Evolutionary conservation across 352 stramenopile species (phyloP), one percentile per base, ranked within the genome.

Genomic region (Phytopythium kandeliae): DNA sequence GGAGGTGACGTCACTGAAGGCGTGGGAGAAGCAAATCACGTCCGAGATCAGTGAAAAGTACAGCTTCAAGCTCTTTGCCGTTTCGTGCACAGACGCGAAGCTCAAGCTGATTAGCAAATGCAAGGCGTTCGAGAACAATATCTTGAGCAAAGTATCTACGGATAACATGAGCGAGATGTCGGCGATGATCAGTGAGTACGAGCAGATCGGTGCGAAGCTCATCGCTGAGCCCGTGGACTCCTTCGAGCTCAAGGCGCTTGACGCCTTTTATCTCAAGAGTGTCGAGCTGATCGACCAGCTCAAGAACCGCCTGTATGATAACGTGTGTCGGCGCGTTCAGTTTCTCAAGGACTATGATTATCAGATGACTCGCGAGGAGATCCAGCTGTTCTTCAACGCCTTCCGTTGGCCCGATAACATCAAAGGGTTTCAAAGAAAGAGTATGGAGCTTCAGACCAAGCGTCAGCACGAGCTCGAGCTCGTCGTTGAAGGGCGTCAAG

Each of bases 351-450:
- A 85, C 30, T 86, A 97, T 47, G 81, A 95, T 50, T 96, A 87
- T 56, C 69, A 83, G 17, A 86, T 95, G 65, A 67, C 69, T 17
- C 73, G 89, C 0, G 92, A 98, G 40, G 90, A 98, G 41, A 76
- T 97, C 11, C 81, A 96, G 57, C 68, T 95, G 22, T 94, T 97
- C 51, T 90, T 95, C 55, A 93, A 74, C 22, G 93, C 85, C 12
- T 96, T 92, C 55, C 72, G 84, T 9, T 98, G 90, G 92, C 90
- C 92, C 9, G 81, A 93, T 49, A 94, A 87, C 31, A 86, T 97
- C 45, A 96, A 95, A 61, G 73, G 75, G 0, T 97, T 96, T 63
- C 85, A 97, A 48, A 63, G 84, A n/a, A 92, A 92, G 60, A 94
- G 82, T 56, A 86, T 95, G 41, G 90, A 98, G 61, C 69, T 96